These are phyloP conservation scores for Solanum chacoense DNA, from an alignment of 305 asterid species.

Conservation along the genomic window DNA sequence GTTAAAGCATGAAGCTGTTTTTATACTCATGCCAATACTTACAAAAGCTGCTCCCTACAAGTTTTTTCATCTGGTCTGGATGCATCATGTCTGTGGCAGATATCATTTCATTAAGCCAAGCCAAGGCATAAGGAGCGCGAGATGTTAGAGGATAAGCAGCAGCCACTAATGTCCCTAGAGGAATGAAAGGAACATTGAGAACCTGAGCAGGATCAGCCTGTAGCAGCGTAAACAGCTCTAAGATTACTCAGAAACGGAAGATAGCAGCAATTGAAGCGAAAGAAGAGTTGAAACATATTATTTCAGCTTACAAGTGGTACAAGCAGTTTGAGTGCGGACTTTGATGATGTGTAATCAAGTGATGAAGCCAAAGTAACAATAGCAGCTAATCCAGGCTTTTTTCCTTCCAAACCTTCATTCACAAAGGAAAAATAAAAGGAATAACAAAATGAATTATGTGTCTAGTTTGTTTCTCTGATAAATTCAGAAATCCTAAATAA, in stretches of 20 bases:
- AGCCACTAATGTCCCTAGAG: constrained; percentile 13
- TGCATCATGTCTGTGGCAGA: constrained; percentile 20
- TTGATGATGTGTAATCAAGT: constrained; percentile 19
- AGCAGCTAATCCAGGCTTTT: constrained; percentile 10
- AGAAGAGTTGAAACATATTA: neutral
- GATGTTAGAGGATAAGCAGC: constrained; percentile 19
- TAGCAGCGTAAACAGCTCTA: neutral
- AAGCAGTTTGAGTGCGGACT: constrained; percentile 12
- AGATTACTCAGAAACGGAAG: neutral
- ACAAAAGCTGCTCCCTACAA: constrained; percentile 19
- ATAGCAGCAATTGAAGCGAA: neutral
- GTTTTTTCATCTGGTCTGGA: constrained; percentile 16
- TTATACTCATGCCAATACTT: neutral
- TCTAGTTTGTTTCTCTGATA: neutral
- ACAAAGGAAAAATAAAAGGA: neutral
- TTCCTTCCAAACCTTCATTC: constrained; percentile 7
- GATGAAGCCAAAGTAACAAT: constrained; percentile 18
- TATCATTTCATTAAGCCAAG: constrained; percentile 16
- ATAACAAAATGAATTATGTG: neutral
- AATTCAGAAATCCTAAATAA: neutral
- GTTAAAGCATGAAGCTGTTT: neutral
- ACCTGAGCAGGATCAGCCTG: constrained; percentile 22
- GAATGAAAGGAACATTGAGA: constrained; percentile 17
- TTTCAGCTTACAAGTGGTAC: constrained; percentile 13
- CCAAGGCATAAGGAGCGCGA: constrained; percentile 17